Base-by-base conservation (phyloP, 192 early-diverging fungal genomes). In the Fimicolochytrium jonesii region DNA sequence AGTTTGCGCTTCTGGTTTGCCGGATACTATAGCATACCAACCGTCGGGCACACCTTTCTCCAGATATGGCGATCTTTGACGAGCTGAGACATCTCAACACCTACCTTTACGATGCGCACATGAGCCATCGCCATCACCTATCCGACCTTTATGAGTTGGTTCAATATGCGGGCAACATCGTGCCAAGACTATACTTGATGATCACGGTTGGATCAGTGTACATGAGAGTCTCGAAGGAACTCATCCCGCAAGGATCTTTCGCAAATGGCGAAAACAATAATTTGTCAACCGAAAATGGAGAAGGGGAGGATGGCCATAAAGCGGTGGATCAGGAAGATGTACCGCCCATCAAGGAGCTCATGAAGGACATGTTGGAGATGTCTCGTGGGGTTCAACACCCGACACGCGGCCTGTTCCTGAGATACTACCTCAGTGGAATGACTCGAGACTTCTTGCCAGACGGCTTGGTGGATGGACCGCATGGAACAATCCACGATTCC, bases 311-410 rank as follows among this genome's bases (percentile, higher is more conserved):
- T 22, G 7, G 34, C 2, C n/a, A n/a, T n/a, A n/a, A n/a, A n/a
- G n/a, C n/a, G 11, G 20, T 63, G 5, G 61, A 68, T 25, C 32
- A 61, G 25, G 81, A 84, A 7, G 90, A 92, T 37, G 88, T 85
- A 0, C 81, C 95, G 4, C 95, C 95, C 2, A 88, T 96, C 23
- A 90, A 90, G 61, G 95, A 97, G 63, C 85, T 99, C 56, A 92
- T 99, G 91, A 82, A 90, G 68, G 97, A 99, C 72, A 94, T 99
- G 94, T 82, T 98, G 69, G 97, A 99, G 67, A 99, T 99, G 97
- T 75, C 90, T 11, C 81, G 93, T 25, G 97, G 95, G 59, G 97
- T 99, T 22, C 97, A 99, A 78, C 97, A 99, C 64, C 94, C 97
- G 7, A 96, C 91, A 15, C 87, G 97, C 41, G 97, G 97, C 4